Evolutionary conservation across 2,329 filamentous ascomycete species (phyloP), one percentile per base, ranked within the genome.

Genomic region (Pezicula radicicola): DNA sequence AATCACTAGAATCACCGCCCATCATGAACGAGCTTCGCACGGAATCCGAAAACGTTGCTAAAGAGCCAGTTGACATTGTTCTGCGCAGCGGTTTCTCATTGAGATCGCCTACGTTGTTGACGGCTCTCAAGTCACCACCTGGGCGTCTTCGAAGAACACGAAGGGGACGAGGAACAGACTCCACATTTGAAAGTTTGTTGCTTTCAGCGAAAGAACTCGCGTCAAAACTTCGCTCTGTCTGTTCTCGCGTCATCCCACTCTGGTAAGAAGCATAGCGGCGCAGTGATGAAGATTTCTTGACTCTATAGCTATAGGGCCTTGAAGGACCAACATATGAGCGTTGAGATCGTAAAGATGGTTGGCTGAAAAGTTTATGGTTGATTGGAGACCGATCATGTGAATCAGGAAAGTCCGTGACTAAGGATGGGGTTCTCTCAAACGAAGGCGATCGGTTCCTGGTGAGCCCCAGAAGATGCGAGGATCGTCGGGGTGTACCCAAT

Each of bases 91-190:
- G 69, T 13, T 70, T 63, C 8, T 70, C 64, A 43, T 85, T 80
- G 3, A 85, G 66, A 30, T 89, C 85, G 39, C 80, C 79, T 28
- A 86, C 80, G 53, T 85, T 86, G 16, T 78, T 79, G 36, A 81
- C 86, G 15, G 84, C 86, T 55, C 86, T 80, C 45, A 94, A 70
- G 66, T 93, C 84, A 33, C 89, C 88, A 45, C 89, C 89, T 6
- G 88, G 89, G 13, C 85, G 79, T 64, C 89, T 77, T 54, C 89
- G 79, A 55, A 94, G 76, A 40, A 86, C 76, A 42, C 85, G 80
- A 6, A 81, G 70, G n/a, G 83, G 82, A 18, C 72, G 71, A 1
- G 79, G 76, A 45, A 76, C 66, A 2, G 75, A 48, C 54, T 71
- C 71, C 6, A 74, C 74, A 45, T 70, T 68, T 0, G 75, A 75